Evolutionary conservation across 345 rosid genomes (phyloP), one percentile per base, ranked within the genome.

Genomic region (Arabidopsis suecica): DNA sequence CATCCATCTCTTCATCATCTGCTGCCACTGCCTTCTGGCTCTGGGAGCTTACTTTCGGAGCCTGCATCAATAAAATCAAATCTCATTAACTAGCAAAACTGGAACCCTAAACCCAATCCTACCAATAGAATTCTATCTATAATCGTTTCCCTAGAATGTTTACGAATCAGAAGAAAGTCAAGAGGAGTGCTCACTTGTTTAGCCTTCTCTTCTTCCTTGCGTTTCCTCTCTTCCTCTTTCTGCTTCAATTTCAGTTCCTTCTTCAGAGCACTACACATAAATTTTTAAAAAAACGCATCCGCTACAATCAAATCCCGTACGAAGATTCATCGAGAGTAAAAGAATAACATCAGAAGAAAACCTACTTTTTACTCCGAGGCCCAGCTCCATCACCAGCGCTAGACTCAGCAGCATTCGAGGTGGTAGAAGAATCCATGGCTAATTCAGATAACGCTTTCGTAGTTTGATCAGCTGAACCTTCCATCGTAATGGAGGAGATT

Each of bases 1-100:
- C 93, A 76, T 96, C 99, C 96, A 93, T 92, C 51, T 96, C 97
- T 7, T 96, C 99, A 59, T 95, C 98, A 78, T 95, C 98, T 62
- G 83, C 95, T 50, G 85, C 86, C n/a, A 47, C 65, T 22, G 71
- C 0, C 32, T 41, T 75, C 18, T 60, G 73, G 45, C 72, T 56
- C 49, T 76, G 80, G 4, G 75, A 33, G 50, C 23, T 53, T 34
- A 11, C 64, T 20, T 22, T 68, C 4, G 79, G 75, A 23, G 75
- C 60, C 80, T 76, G 36, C 36, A 45, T 37, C 60, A 44, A 69
- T 6, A 4, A 16, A 34, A 44, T 37, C 5, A 36, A 62, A 54
- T 7, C 40, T n/a, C 57, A 37, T 55, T 8, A 65, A 65, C 71
- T 0, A 64, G 4, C 16, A 64, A 72, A 72, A 32, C 16, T 61